These are phyloP conservation scores for Phytopythium kandeliae DNA, from an alignment of 352 stramenopile species.

Conservation along the genomic window DNA sequence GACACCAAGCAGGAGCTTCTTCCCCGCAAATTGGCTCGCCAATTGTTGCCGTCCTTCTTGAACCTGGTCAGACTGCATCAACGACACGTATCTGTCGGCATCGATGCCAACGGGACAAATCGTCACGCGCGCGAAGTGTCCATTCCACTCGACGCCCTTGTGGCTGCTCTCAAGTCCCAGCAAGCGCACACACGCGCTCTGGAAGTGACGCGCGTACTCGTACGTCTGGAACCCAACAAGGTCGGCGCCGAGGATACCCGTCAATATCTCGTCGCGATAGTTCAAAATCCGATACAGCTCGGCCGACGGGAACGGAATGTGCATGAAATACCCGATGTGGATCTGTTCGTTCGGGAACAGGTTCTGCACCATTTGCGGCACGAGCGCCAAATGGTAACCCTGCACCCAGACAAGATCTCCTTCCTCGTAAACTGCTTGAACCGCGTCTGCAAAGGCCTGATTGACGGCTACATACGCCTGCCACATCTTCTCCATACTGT, in stretches of 20 bases:
- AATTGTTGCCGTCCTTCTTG: slow-evolving; percentile 62
- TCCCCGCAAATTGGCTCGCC: slow-evolving; percentile 63
- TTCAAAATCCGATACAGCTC: slow-evolving; percentile 89
- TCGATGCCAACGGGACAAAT: slow-evolving; percentile 88
- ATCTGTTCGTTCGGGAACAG: slow-evolving; percentile 90
- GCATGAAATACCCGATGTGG: slow-evolving; percentile 84
- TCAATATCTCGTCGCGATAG: slow-evolving; percentile 83
- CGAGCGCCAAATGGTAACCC: slow-evolving; percentile 87
- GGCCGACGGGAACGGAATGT: slow-evolving; percentile 88
- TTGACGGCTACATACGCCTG: slow-evolving; percentile 88
- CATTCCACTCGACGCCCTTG: slow-evolving; percentile 85
- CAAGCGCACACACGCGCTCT: slow-evolving; percentile 81
- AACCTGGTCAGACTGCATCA: slow-evolving; percentile 54
- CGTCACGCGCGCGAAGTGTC: slow-evolving; percentile 84
- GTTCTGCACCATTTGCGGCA: slow-evolving; percentile 86
- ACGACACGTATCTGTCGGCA: slow-evolving; percentile 66
- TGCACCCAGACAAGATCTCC: slow-evolving; percentile 89
- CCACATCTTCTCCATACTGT: slow-evolving; percentile 83
- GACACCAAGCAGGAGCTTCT: slow-evolving; percentile 82
- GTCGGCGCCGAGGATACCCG: slow-evolving; percentile 81
- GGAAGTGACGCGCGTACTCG: slow-evolving; percentile 88
- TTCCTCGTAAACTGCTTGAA: slow-evolving; percentile 86
- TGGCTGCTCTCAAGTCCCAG: slow-evolving; percentile 84
- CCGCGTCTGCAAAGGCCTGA: slow-evolving; percentile 79
- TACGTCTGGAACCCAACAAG: slow-evolving; percentile 91